Evolutionary conservation across 495 filamentous ascomycete genomes (phyloP).

Genomic region (Xylaria venustula): DNA sequence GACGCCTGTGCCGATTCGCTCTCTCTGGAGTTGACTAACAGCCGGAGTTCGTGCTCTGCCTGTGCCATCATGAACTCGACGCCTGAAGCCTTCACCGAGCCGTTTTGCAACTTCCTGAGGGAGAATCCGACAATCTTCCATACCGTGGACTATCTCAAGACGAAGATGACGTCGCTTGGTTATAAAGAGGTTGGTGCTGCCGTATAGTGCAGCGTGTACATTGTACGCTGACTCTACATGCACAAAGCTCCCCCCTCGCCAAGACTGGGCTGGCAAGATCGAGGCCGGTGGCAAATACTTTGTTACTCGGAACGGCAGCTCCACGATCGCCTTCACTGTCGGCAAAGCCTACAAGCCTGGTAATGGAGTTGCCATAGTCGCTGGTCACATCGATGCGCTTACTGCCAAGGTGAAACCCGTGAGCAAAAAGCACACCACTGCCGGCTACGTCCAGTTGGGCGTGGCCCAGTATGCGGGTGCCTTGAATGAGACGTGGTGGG

Average conservation of each 20-base stretch:
- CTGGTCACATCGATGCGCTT: constrained; percentile 89
- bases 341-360: constrained; percentile 80
- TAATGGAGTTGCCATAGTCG: constrained; percentile 77
- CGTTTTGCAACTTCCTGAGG: constrained; percentile 85
- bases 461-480: constrained; percentile 91
- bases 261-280: constrained; percentile 73
- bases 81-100: constrained; percentile 69
- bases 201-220: not conserved
- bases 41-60: constrained; percentile 15
- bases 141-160: constrained; percentile 70
- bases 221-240: constrained; percentile 12
- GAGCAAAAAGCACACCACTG: constrained; percentile 71
- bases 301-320: constrained; percentile 79
- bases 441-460: constrained; percentile 85
- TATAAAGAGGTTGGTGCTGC: constrained; percentile 58
- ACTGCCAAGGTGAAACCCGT: constrained; percentile 89
- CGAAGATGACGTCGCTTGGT: constrained; percentile 65
- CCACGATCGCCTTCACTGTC: constrained; percentile 82
- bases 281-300: constrained; percentile 85
- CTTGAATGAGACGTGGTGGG: constrained; percentile 88
- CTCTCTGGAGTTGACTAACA: constrained; percentile 6
- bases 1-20: constrained; percentile 14
- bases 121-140: constrained; percentile 93
- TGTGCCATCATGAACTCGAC: constrained; percentile 36
- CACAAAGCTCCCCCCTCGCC: constrained; percentile 67